Base-by-base conservation (phyloP, 768 basidiomycete genomes). In the Lenzites betulinus region DNA sequence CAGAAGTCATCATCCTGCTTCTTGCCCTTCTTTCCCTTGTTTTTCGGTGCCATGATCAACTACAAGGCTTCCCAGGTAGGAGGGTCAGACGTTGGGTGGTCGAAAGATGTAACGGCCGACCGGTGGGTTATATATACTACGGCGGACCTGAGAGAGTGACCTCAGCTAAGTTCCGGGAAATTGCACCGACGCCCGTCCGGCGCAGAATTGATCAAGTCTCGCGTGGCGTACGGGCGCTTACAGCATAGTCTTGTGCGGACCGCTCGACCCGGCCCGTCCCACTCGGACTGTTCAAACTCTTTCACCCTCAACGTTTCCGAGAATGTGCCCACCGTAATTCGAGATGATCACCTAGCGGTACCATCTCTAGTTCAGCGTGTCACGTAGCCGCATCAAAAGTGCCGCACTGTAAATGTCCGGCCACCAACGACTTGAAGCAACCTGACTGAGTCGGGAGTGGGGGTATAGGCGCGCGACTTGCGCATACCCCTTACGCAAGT, bases 21-120 rank as follows among this genome's bases (percentile, higher is more conserved):
- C 78, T 94, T 94, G 30, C 81, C 85, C 69, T 94, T 95, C 79
- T 95, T 96, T 64, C 89, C 93, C 71, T 93, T 93, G 71, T 79
- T 82, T 72, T 88, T 88, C 28, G 87, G 86, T 33, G 87, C 78
- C 83, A 85, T 84, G 25, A 30, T 15, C 6, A 20, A 25, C 4
- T 28, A 2, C 5, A 26, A 16, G 35, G 51, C 56, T 58, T 58
- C 41, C 50, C 11, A 13, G 20, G 18, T 4, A 23, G 26, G 33
- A 12, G 8, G 43, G 18, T 22, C 16, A 22, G 20, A 16, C 22
- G 20, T n/a, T 33, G 39, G 26, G 39, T 38, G 25, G 36, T 35
- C n/a, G 48, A 30, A 23, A 22, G 41, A n/a, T 9, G 25, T 9
- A 38, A 35, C 28, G 38, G 39, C 13, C 8, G 39, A 26, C 30